These are phyloP conservation scores for Tricholoma sp. DNA, from an alignment of 768 basidiomycete species.

Conservation along the genomic window DNA sequence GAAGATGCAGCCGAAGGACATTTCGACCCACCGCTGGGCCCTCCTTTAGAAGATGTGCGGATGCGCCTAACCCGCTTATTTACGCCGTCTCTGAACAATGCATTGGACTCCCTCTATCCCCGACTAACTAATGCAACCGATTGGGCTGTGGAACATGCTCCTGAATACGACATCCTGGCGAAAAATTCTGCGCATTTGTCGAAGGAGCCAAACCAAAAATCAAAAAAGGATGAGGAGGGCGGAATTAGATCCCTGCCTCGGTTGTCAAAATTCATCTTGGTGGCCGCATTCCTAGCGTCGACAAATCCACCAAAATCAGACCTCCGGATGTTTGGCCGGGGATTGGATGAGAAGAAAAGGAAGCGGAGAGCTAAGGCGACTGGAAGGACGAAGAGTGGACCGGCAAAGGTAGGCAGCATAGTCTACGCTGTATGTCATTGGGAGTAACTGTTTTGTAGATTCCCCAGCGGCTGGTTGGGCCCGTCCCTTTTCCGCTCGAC, in stretches of 20 bases:
- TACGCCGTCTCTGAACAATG: conserved; percentile 54
- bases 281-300: conserved; percentile 79
- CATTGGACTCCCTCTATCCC: conserved; percentile 65
- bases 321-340: conserved; percentile 77
- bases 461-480: conserved; percentile 77
- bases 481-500: conserved; percentile 73
- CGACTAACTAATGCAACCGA: conserved; percentile 58
- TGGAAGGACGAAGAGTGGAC: conserved; percentile 34
- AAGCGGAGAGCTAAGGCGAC: conserved; percentile 40
- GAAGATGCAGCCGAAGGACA: conserved; percentile 16
- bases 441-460: conserved; percentile 33
- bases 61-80: conserved; percentile 63
- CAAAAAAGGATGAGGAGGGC: conserved; percentile 4
- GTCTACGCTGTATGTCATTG: neutral
- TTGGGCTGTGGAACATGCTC: conserved; percentile 54
- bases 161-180: conserved; percentile 35
- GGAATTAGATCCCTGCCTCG: conserved; percentile 43
- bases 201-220: neutral
- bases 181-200: conserved; percentile 18
- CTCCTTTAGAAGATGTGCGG: conserved; percentile 54
- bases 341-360: conserved; percentile 58
- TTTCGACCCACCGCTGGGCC: conserved; percentile 19
- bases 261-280: conserved; percentile 69
- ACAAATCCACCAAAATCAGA: conserved; percentile 82
- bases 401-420: conserved; percentile 30